Evolutionary conservation across 257 asterid genomes (phyloP), one percentile per base, ranked within the genome.

Genomic region (Primulina eburnea): DNA sequence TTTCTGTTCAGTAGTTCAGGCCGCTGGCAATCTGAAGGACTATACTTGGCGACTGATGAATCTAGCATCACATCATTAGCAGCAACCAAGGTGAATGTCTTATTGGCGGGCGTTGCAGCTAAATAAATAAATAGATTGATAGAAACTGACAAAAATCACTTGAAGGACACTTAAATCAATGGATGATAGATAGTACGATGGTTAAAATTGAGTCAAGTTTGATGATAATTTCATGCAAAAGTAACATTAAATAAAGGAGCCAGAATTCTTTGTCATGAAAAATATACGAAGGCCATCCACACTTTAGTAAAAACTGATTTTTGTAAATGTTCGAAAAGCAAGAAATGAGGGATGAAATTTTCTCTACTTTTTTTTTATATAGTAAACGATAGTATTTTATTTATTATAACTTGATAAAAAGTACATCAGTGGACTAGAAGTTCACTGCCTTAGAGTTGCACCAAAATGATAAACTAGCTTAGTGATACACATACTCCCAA

Each of bases 41-140:
- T 82, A 62, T 78, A 81, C 80, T 78, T 89, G 58, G 76, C 50
- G 60, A 59, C 86, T 7, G 99, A 87, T n/a, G 96, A 85, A 83
- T 83, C 97, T 77, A 94, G 77, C 65, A 94, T 68, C 77, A 89
- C 99, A 38, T 94, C 99, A 67, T 89, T 94, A 59, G 99, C 99
- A 8, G 99, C 91, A 71, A 94, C 96, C 88, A 94, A 73, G 64
- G 92, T 85, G 83, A 85, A 89, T 52, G 96, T 86, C 73, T 82
- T 74, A 72, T 94, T 94, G 56, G 86, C 86, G 73, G 79, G 92
- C 11, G 99, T 94, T 69, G 95, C 84, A 83, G 99, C 99, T 94
- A 92, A 81, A 43, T 0, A 14, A 43, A 43, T 6, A 11, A 43
- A 28, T 43, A 43, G 4, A 11, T 43, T 16, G 57, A 50, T 16